Conservation (phyloP, 495 filamentous ascomycete genomes). For the Pseudevernia furfuracea region DNA sequence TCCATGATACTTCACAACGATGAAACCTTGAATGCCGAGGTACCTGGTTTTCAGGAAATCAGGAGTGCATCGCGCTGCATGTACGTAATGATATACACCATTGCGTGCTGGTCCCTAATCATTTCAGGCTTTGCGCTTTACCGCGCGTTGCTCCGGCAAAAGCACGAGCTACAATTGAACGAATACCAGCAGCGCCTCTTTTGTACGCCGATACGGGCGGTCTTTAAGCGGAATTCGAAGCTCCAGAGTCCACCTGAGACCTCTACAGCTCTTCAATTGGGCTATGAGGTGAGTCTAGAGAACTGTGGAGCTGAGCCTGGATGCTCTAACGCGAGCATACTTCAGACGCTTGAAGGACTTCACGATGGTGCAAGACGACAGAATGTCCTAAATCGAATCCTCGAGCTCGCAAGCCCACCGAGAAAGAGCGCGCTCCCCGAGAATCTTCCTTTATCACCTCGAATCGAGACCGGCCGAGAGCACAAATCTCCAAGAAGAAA, state of each 20-base stretch:
- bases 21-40: conserved; percentile 35
- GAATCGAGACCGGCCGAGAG: background rate
- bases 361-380: background rate
- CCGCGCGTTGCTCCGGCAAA: conserved; percentile 60
- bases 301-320: background rate
- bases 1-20: background rate
- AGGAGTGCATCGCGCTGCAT: conserved; percentile 55
- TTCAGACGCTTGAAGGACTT: conserved; percentile 16
- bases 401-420: background rate
- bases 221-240: conserved; percentile 50
- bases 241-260: conserved; percentile 49
- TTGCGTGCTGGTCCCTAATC: conserved; percentile 15
- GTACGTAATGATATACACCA: conserved; percentile 36
- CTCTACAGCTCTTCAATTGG: conserved; percentile 49
- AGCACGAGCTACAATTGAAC: conserved; percentile 40
- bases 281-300: conserved; percentile 50
- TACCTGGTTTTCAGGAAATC: conserved; percentile 40
- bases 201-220: conserved; percentile 42
- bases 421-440: background rate
- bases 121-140: conserved; percentile 64
- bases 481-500: background rate
- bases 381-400: background rate
- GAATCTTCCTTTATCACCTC: background rate
- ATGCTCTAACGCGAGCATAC: background rate
- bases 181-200: conserved; percentile 35